Percentiles rank a stretch among this genome's conserved stretches.
phyloP scores from a whole-genome alignment of 371 early-diverging fungal genomes.

The Mucor saturninus region DNA sequence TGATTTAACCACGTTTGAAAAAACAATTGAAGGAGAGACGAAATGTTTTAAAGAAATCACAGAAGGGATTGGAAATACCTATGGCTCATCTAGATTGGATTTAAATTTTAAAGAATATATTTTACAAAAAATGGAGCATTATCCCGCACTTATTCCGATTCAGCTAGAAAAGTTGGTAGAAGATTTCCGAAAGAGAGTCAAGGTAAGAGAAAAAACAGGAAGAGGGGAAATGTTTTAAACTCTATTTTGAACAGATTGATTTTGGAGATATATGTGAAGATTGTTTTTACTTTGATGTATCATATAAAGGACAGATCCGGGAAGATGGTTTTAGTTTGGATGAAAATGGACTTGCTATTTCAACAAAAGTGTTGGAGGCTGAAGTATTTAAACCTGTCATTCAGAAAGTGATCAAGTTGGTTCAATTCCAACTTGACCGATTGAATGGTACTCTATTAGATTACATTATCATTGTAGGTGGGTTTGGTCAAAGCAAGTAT shows the following conservation, averaged over 20 bases:
- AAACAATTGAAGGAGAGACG: background rate
- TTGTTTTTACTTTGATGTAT: too few species aligned
- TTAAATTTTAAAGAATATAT: background rate
- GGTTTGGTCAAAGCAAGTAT: background rate
- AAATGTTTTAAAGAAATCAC: background rate
- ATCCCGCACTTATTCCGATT: background rate
- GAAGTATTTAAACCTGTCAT: background rate
- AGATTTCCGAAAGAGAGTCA: background rate
- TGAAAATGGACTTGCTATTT: background rate
- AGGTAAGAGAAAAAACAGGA: too few species aligned
- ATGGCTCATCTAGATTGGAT: background rate
- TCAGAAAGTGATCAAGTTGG: background rate
- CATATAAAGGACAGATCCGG: background rate
- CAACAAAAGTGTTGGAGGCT: background rate
- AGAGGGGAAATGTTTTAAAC: too few species aligned
- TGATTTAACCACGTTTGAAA: constrained; percentile 1
- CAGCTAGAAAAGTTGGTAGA: background rate
- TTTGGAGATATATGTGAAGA: too few species aligned
- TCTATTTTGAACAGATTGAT: too few species aligned
- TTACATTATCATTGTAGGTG: background rate
- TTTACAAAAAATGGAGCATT: background rate
- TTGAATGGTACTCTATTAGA: background rate
- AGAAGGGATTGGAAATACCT: background rate
- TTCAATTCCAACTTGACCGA: background rate
- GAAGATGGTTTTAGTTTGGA: background rate